Percentiles rank a stretch among this genome's conserved stretches.
Evolutionary conservation across 2,329 filamentous ascomycete species (phyloP).

Genomic region (Talaromyces sp.): DNA sequence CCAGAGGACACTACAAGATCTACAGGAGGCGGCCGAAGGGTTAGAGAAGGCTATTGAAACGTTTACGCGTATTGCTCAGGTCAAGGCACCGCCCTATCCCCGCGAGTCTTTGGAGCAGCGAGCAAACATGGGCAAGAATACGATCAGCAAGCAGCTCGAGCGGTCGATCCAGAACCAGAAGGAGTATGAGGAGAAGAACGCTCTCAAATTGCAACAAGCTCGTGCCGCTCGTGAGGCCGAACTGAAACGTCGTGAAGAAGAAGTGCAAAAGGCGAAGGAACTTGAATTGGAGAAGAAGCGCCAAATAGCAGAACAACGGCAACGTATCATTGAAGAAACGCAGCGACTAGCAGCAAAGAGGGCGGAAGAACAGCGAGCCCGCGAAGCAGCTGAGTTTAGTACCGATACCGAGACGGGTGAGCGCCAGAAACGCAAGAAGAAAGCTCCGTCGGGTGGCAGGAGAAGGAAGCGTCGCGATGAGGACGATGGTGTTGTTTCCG

Average conservation of each 20-base stretch:
- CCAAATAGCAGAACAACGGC: slow-evolving; percentile 82
- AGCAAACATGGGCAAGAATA: slow-evolving; percentile 95
- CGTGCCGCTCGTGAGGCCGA: slow-evolving; percentile 78
- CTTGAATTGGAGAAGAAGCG: slow-evolving; percentile 71
- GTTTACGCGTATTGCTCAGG: slow-evolving; percentile 59
- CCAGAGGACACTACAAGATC: slow-evolving; percentile 73
- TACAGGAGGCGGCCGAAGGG: slow-evolving; percentile 75
- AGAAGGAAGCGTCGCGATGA: slow-evolving; percentile 62
- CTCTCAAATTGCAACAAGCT: slow-evolving; percentile 79
- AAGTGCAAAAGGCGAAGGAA: slow-evolving; percentile 65
- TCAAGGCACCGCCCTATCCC: slow-evolving; percentile 77
- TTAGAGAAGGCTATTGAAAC: slow-evolving; percentile 81
- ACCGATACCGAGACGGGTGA: slow-evolving; percentile 81
- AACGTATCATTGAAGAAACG: slow-evolving; percentile 74
- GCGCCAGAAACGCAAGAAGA: slow-evolving; percentile 69
- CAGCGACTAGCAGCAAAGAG: slow-evolving; percentile 69
- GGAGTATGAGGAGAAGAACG: slow-evolving; percentile 91
- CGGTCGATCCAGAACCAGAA: slow-evolving; percentile 79
- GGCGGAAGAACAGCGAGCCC: slow-evolving; percentile 66
- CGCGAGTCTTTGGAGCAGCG: slow-evolving; percentile 88
- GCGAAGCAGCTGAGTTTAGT: slow-evolving; percentile 74
- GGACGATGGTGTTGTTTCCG: slow-evolving; percentile 40
- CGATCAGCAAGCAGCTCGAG: slow-evolving; percentile 87
- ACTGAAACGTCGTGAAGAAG: slow-evolving; percentile 73
- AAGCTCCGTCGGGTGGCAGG: slow-evolving; percentile 46